phyloP scores from a whole-genome alignment of 768 basidiomycete species.

The Mycena olivaceomarginata region DNA sequence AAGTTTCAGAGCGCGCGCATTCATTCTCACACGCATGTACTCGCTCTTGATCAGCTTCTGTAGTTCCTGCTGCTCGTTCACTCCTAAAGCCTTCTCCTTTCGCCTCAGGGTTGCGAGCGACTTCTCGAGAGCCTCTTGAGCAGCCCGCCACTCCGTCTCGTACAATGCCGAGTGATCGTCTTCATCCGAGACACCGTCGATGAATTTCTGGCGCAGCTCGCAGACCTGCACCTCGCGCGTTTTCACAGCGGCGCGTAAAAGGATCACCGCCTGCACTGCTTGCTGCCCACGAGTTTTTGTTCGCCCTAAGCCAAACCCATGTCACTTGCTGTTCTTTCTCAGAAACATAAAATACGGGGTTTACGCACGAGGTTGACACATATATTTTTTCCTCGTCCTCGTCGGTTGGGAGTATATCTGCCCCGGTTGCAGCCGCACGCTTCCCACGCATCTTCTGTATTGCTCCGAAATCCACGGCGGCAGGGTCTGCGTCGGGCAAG shows the following conservation, averaged over 20 bases:
- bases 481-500: too few species aligned
- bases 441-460: too few species aligned
- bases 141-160: not conserved
- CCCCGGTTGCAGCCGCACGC: too few species aligned
- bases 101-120: not conserved
- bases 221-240: not conserved
- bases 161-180: not conserved
- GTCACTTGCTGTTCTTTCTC: not conserved
- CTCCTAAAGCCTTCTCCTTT: slow-evolving; percentile 19
- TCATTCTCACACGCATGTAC: slow-evolving; percentile 12
- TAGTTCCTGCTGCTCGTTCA: not conserved
- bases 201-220: not conserved
- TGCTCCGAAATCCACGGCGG: too few species aligned
- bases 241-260: not conserved
- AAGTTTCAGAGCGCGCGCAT: slow-evolving; percentile 21
- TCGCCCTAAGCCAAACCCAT: not conserved
- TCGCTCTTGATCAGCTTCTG: not conserved
- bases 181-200: not conserved
- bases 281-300: slow-evolving; percentile 1
- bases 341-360: not conserved
- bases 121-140: not conserved
- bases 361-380: slow-evolving; percentile 15
- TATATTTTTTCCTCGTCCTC: too few species aligned
- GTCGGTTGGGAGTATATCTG: too few species aligned
- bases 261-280: slow-evolving; percentile 5